Evolutionary conservation across 2,329 filamentous ascomycete species (phyloP).

Genomic region (Leptographium radiaticola): DNA sequence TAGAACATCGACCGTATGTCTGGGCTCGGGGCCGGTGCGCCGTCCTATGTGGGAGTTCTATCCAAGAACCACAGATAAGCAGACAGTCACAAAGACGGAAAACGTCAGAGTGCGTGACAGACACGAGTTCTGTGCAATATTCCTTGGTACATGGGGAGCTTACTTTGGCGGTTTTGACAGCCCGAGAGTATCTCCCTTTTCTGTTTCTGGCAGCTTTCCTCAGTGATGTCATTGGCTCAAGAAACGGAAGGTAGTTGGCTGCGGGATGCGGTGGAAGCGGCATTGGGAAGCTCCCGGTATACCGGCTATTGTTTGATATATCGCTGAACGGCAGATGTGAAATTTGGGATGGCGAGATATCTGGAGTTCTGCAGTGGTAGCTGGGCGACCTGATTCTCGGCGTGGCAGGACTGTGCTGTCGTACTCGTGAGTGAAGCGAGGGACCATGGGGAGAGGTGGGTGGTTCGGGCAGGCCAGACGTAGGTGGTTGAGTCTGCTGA

Average conservation of each 20-base stretch:
- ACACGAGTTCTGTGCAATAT: too few relatives aligned
- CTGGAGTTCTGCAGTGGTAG: background rate
- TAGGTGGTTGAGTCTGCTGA: too few relatives aligned
- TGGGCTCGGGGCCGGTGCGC: background rate
- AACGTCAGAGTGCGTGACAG: too few relatives aligned
- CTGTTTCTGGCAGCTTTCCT: background rate
- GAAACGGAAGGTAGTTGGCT: conserved; percentile 1
- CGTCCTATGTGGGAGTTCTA: background rate
- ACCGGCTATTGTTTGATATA: background rate
- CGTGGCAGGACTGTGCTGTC: background rate
- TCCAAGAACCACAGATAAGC: background rate
- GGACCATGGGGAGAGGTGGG: too few relatives aligned
- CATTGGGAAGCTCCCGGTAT: background rate
- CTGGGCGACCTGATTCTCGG: background rate
- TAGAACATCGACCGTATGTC: background rate
- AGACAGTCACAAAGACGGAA: too few relatives aligned
- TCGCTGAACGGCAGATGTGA: background rate
- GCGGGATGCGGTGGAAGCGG: background rate
- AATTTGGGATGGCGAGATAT: background rate
- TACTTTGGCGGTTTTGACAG: too few relatives aligned
- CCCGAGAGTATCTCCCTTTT: background rate
- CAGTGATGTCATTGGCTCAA: background rate
- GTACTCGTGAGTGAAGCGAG: too few relatives aligned
- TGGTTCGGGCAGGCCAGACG: too few relatives aligned
- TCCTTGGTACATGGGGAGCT: too few relatives aligned